phyloP scores from a whole-genome alignment of 306 rosid genomes.

The Cicer chorassanicum region DNA sequence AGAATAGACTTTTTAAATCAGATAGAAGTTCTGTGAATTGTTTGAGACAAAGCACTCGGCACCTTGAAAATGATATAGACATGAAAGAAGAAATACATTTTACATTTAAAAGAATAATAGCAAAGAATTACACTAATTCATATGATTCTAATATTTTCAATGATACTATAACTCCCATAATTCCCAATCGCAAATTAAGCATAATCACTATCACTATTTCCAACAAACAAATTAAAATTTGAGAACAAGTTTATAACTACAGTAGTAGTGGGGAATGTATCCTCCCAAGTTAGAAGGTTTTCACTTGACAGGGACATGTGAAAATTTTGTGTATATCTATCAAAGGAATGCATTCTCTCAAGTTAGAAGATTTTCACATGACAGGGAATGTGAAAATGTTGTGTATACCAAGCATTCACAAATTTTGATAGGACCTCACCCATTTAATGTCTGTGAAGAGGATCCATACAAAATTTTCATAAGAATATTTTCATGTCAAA shows the following conservation, averaged over 20 bases:
- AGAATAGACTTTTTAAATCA: slow-evolving; percentile 20
- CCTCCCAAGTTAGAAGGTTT: not conserved
- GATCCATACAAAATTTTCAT: not conserved
- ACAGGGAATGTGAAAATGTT: not conserved
- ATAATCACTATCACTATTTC: slow-evolving; percentile 14
- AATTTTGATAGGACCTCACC: not conserved
- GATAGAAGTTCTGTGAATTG: slow-evolving; percentile 36
- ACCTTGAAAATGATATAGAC: slow-evolving; percentile 19
- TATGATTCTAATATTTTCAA: slow-evolving; percentile 5
- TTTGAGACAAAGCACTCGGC: slow-evolving; percentile 21
- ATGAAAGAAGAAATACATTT: slow-evolving; percentile 24
- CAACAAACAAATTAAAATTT: not conserved
- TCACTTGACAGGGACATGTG: not conserved
- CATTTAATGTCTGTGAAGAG: slow-evolving; percentile 11
- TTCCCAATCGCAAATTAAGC: slow-evolving; percentile 17
- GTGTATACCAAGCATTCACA: not conserved
- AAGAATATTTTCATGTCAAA: not conserved
- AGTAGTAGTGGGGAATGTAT: not conserved
- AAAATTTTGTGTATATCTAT: not conserved
- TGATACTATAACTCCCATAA: slow-evolving; percentile 20
- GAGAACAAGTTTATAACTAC: slow-evolving; percentile 4
- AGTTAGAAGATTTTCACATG: slow-evolving; percentile 14
- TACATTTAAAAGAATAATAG: slow-evolving; percentile 25
- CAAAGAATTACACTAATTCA: slow-evolving; percentile 35
- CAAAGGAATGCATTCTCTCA: not conserved